Conservation (phyloP, 2,329 filamentous ascomycete species). For the Fusarium graminum region DNA sequence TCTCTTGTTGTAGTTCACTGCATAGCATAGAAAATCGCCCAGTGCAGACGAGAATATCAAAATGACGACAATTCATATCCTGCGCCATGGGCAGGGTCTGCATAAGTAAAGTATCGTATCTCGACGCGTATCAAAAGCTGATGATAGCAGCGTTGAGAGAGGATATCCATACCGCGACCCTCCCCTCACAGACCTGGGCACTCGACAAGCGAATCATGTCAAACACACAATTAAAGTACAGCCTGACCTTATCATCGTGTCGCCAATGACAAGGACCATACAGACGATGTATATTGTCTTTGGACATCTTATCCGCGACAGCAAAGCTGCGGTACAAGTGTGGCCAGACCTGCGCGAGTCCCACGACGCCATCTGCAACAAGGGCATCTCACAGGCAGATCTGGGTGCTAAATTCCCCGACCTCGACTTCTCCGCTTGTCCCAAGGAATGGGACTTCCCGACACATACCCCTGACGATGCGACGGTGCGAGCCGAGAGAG, state of each 20-base stretch:
- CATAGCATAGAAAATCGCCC: neutral
- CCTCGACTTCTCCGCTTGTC: conserved; percentile 40
- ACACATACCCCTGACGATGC: conserved; percentile 30
- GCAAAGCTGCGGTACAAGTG: conserved; percentile 28
- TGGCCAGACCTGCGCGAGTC: conserved; percentile 46
- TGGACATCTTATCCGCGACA: conserved; percentile 9
- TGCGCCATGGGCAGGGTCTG: conserved; percentile 32
- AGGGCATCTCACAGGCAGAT: conserved; percentile 32
- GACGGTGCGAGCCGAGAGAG: conserved; percentile 37
- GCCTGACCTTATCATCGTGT: conserved; percentile 32
- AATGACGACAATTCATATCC: conserved; percentile 31
- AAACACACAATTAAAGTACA: conserved; percentile 1
- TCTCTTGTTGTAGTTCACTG: neutral
- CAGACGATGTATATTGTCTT: conserved; percentile 43
- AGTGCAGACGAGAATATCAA: neutral
- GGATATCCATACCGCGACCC: conserved; percentile 37
- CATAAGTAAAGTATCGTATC: conserved; percentile 16
- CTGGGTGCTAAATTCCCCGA: conserved; percentile 35
- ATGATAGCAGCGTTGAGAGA: conserved; percentile 30
- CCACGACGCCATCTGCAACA: conserved; percentile 46
- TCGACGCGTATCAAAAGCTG: neutral
- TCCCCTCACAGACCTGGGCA: conserved; percentile 34
- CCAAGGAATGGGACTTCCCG: conserved; percentile 39
- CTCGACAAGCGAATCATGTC: conserved; percentile 18
- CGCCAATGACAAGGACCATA: conserved; percentile 38